Conservation (phyloP, 140 eudicot genomes). For the Stevia rebaudiana region DNA sequence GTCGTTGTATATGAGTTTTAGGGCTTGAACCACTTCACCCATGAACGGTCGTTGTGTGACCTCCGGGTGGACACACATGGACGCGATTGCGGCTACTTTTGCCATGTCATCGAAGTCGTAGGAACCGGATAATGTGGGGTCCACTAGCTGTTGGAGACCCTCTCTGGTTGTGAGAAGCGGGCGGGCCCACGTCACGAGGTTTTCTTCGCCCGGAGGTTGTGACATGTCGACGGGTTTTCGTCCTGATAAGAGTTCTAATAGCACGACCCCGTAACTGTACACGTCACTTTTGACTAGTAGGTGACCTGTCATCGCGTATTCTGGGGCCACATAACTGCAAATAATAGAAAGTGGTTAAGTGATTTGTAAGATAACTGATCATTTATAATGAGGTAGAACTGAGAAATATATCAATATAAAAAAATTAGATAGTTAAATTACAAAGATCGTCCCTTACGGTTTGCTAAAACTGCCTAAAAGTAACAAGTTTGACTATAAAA, state of each 20-base stretch:
- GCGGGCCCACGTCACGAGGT: slow-evolving; percentile 94
- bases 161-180: slow-evolving; percentile 72
- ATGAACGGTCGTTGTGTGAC: slow-evolving; percentile 95
- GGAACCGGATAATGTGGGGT: slow-evolving; percentile 56
- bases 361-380: neutral
- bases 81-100: slow-evolving; percentile 88
- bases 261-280: slow-evolving; percentile 89
- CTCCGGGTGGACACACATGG: slow-evolving; percentile 94
- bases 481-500: too few relatives aligned
- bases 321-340: slow-evolving; percentile 96
- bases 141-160: slow-evolving; percentile 73
- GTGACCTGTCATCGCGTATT: slow-evolving; percentile 98
- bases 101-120: slow-evolving; percentile 81
- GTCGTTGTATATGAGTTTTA: slow-evolving; percentile 80
- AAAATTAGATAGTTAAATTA: too few relatives aligned
- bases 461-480: too few relatives aligned
- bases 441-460: too few relatives aligned
- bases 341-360: neutral
- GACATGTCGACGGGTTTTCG: slow-evolving; percentile 93
- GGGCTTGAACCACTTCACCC: slow-evolving; percentile 98
- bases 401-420: too few relatives aligned
- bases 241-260: slow-evolving; percentile 83
- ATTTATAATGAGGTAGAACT: neutral
- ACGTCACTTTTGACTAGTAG: slow-evolving; percentile 94
- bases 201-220: slow-evolving; percentile 90